Base-by-base conservation (phyloP, 257 asterid species). In the Jacaranda copaia region DNA sequence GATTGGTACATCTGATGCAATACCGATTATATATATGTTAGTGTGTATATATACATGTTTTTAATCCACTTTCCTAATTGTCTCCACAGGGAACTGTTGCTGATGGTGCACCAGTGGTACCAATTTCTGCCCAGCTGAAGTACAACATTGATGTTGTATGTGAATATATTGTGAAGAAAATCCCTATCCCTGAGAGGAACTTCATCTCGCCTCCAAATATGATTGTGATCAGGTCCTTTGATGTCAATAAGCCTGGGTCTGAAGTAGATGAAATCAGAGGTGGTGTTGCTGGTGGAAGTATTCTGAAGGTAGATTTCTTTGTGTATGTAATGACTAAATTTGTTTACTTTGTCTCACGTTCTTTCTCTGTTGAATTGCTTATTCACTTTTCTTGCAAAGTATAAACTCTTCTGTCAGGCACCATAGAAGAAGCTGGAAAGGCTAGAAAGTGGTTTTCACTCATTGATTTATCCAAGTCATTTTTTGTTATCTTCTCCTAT, bases 201-300 rank as follows among this genome's bases (percentile, higher is more conserved):
- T 96, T 96, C 83, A 88, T 80, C 69, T 89, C 96, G 15, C 96
- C 99, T 2, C 99, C 99, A 39, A 96, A 93, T 83, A 93, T 96
- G 99, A 96, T 96, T 66, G 97, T 96, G 19, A 96, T 96, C 81
- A 89, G 99, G 79, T 96, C 99, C 58, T 96, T 96, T 75, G 99
- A 96, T 51, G 99, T 96, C 77, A 96, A 96, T 78, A 96, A 93
- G 83, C 99, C 99, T 73, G 99, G 99, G 13, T 96, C 88, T 72
- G 99, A 96, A 87, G 96, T 96, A 70, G 98, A 96, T 91, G 97
- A 96, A 14, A 92, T 96, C 52, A 87, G 75, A 84, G 99, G 99
- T 81, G 99, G 99, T 56, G 98, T 96, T 82, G 99, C 99, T 79
- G 99, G 99, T 84, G 99, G 99, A 53, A 93, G 98, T 78, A 96